Conservation (phyloP, 2,329 filamentous ascomycete species). For the Botrytis squamosa region DNA sequence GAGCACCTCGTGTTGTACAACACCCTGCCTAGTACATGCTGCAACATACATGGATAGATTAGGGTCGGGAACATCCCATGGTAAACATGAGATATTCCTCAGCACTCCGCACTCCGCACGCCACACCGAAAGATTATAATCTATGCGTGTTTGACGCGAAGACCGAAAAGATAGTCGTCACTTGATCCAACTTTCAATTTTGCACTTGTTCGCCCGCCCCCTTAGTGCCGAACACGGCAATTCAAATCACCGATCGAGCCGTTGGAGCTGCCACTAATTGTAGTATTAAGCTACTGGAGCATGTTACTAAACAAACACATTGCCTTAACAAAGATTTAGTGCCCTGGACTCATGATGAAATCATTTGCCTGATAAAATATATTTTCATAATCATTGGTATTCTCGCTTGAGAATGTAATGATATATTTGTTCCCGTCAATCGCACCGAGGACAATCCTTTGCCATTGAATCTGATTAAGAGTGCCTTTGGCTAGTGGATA, state of each 20-base stretch:
- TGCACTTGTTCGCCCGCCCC: not conserved
- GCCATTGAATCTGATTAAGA: too few relatives aligned
- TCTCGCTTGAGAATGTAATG: constrained; percentile 12
- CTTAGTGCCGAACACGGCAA: not conserved
- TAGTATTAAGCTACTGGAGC: not conserved
- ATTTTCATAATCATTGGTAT: not conserved
- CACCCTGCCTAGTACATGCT: constrained; percentile 14
- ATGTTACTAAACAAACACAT: constrained; percentile 11
- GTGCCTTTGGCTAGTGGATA: not conserved
- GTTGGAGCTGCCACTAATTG: not conserved
- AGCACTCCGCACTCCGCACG: not conserved
- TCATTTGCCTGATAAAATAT: not conserved
- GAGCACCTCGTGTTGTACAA: constrained; percentile 8
- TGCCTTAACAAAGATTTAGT: not conserved
- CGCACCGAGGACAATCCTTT: not conserved
- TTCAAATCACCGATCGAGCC: not conserved
- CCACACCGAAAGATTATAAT: not conserved
- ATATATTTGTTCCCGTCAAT: not conserved
- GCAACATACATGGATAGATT: constrained; percentile 11
- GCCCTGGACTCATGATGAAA: not conserved
- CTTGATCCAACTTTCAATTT: not conserved
- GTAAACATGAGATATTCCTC: not conserved
- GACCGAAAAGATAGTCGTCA: not conserved
- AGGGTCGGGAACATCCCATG: not conserved
- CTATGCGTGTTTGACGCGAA: not conserved